phyloP scores from a whole-genome alignment of 164 flowering plant species.

The Annona squamosa region DNA sequence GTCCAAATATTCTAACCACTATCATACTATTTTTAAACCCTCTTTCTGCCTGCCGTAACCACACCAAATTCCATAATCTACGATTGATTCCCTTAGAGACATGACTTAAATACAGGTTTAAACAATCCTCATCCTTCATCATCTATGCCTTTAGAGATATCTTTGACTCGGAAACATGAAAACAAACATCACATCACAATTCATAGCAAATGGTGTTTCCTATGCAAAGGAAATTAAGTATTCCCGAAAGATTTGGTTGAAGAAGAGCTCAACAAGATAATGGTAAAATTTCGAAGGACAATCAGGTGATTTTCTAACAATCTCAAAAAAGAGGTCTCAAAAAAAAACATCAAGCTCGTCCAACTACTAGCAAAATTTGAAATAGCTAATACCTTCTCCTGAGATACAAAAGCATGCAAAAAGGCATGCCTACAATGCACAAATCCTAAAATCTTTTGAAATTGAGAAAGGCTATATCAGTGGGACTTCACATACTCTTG shows the following conservation, averaged over 20 bases:
- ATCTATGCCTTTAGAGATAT: too few relatives aligned
- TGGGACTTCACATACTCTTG: constrained; percentile 49
- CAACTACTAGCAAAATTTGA: neutral
- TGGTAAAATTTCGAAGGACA: neutral
- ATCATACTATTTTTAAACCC: too few relatives aligned
- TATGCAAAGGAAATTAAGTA: neutral
- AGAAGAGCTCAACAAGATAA: neutral
- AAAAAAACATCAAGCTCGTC: neutral
- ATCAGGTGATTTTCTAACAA: neutral
- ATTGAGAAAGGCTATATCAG: constrained; percentile 11
- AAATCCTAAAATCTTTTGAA: constrained; percentile 1
- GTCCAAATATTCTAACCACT: too few relatives aligned
- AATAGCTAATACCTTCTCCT: neutral
- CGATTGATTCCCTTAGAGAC: too few relatives aligned
- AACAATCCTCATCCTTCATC: too few relatives aligned
- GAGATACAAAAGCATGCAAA: neutral
- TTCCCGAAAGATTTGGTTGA: neutral
- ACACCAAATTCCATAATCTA: too few relatives aligned
- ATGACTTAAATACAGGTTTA: too few relatives aligned
- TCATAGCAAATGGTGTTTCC: too few relatives aligned
- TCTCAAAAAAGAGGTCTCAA: neutral
- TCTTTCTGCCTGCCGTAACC: too few relatives aligned
- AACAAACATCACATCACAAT: too few relatives aligned
- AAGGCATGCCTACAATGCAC: neutral
- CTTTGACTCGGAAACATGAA: too few relatives aligned